Percentiles rank a stretch among this genome's conserved stretches.
Evolutionary conservation across 192 early-diverging fungal species (phyloP).

Genomic region (Globomyces pollinis-pini): DNA sequence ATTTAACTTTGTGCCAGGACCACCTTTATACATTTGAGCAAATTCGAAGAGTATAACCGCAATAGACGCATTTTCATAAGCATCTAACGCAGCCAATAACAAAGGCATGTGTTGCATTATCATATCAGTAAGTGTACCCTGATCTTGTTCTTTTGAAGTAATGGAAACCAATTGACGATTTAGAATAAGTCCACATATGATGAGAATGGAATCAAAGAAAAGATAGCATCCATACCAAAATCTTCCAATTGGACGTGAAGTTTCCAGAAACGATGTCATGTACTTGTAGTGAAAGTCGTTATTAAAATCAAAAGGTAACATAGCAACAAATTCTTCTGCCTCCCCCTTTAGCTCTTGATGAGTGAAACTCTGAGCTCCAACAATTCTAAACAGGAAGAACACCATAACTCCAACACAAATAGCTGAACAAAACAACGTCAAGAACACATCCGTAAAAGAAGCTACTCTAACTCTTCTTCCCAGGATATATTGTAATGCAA

Average conservation of each 20-base stretch:
- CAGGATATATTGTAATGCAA: not conserved
- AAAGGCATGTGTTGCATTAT: slow-evolving; percentile 2
- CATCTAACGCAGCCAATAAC: slow-evolving; percentile 5
- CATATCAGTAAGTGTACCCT: not conserved
- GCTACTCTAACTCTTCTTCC: slow-evolving; percentile 8
- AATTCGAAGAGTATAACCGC: not conserved
- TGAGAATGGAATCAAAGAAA: not conserved
- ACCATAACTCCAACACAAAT: slow-evolving; percentile 1
- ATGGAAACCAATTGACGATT: slow-evolving; percentile 5
- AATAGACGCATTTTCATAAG: slow-evolving; percentile 1
- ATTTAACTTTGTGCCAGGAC: not conserved
- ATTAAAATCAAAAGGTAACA: slow-evolving; percentile 6
- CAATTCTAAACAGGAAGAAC: slow-evolving; percentile 1
- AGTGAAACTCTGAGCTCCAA: no score
- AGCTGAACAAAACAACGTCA: slow-evolving; percentile 4
- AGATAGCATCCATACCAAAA: slow-evolving; percentile 8
- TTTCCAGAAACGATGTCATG: not conserved
- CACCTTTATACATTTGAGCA: not conserved
- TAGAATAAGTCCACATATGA: not conserved
- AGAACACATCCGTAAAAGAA: slow-evolving; percentile 7
- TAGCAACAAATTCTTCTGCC: not conserved
- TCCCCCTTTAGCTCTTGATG: not conserved
- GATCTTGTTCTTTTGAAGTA: slow-evolving; percentile 3
- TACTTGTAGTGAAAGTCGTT: not conserved
- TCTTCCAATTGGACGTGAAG: not conserved